These are phyloP conservation scores for Aspergillus bridgeri DNA, from an alignment of 495 filamentous ascomycete genomes.

Conservation along the genomic window DNA sequence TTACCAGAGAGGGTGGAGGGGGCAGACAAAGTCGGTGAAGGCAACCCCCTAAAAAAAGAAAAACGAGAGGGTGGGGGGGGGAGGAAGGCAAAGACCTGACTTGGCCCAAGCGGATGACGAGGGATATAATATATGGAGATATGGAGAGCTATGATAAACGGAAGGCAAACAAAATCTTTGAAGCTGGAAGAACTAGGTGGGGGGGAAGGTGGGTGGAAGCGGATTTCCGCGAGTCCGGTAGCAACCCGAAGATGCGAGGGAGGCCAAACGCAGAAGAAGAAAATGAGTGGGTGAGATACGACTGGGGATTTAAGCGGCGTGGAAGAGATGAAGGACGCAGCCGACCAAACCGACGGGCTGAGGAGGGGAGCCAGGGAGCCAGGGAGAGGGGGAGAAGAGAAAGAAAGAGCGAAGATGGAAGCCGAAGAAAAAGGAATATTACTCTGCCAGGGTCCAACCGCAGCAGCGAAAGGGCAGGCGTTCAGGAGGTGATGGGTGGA, in stretches of 20 bases:
- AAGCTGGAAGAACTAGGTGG: constrained; percentile 19
- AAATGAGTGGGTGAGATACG: background rate
- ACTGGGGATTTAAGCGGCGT: constrained; percentile 6
- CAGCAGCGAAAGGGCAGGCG: constrained; percentile 1
- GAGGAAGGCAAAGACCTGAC: background rate
- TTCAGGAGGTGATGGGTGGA: constrained; percentile 6
- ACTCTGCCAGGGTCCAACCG: constrained; percentile 1
- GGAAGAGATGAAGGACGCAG: background rate
- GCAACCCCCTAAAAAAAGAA: background rate
- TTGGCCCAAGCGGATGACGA: background rate
- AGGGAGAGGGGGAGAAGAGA: constrained; percentile 14
- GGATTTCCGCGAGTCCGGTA: constrained; percentile 12
- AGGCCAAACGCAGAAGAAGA: constrained; percentile 8
- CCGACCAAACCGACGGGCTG: background rate
- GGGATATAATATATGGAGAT: constrained; percentile 17
- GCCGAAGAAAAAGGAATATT: constrained; percentile 8
- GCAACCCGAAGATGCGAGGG: constrained; percentile 14
- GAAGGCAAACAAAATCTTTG: background rate
- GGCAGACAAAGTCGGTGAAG: background rate
- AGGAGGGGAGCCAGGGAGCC: background rate
- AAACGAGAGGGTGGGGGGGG: background rate
- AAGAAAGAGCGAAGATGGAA: constrained; percentile 9
- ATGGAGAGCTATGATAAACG: constrained; percentile 15
- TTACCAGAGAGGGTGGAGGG: background rate
- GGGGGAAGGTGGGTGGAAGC: constrained; percentile 15